Evolutionary conservation across 768 basidiomycete genomes (phyloP).

Genomic region (Vishniacozyma victoriae): DNA sequence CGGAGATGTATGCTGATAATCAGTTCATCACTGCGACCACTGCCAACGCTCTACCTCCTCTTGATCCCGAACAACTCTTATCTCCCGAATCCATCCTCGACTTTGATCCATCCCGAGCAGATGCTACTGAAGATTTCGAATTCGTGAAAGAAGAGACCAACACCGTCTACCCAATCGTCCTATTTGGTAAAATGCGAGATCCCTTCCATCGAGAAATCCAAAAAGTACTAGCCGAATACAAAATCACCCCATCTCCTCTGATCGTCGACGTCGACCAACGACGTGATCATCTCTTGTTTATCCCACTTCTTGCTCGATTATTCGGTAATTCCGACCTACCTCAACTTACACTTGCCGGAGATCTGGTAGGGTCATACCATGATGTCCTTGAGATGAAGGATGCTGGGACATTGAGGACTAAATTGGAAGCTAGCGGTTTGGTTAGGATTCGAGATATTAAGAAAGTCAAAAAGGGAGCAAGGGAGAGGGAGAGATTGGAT

Average conservation of each 20-base stretch:
- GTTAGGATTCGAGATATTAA: slow-evolving; percentile 27
- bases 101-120: slow-evolving; percentile 42
- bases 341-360: slow-evolving; percentile 33
- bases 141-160: slow-evolving; percentile 39
- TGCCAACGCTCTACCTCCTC: slow-evolving; percentile 37
- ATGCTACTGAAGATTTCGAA: slow-evolving; percentile 33
- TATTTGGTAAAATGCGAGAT: slow-evolving; percentile 46
- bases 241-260: slow-evolving; percentile 38
- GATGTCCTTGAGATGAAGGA: slow-evolving; percentile 32
- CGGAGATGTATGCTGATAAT: slow-evolving; percentile 3
- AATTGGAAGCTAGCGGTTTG: slow-evolving; percentile 23
- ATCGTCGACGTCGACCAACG: slow-evolving; percentile 46
- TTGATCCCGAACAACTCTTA: slow-evolving; percentile 34
- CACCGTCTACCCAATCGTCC: slow-evolving; percentile 39
- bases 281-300: slow-evolving; percentile 21
- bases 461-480: slow-evolving; percentile 41
- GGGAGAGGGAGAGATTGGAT: slow-evolving; percentile 40
- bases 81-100: slow-evolving; percentile 41
- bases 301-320: slow-evolving; percentile 35
- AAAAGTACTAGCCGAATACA: slow-evolving; percentile 38
- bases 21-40: slow-evolving; percentile 44
- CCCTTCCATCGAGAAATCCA: slow-evolving; percentile 45
- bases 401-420: slow-evolving; percentile 19
- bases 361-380: slow-evolving; percentile 33
- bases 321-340: slow-evolving; percentile 34